Evolutionary conservation across 2,329 filamentous ascomycete species (phyloP), one percentile per base, ranked within the genome.

Genomic region (Phialophora verrucosa): DNA sequence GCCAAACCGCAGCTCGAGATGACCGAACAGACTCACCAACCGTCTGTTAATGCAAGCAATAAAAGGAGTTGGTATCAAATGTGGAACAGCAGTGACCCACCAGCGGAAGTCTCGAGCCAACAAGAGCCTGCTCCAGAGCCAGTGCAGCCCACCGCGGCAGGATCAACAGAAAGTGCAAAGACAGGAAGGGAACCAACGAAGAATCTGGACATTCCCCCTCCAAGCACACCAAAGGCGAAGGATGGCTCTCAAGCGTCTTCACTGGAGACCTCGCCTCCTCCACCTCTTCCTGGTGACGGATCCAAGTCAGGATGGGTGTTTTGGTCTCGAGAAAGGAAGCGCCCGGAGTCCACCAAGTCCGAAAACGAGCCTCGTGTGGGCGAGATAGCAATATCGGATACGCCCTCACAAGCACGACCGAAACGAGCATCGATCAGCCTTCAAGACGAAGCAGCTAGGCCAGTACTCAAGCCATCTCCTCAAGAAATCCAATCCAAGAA

Each of bases 51-150:
- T 20, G 42, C 35, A 63, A 32, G 44, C 53, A 76, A 31, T 75
- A 81, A 78, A 64, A 75, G 78, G 59, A 80, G 78, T 51, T 82
- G 79, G 80, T 74, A 81, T 64, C 79, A 81, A 65, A 79, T 82
- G 76, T 81, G 77, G 79, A 76, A 76, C 65, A 77, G 61, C 49
- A 77, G 62, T 44, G 69, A 69, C 47, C 12, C 55, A 32, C 29
- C 70, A 10, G 20, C 38, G 11, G 31, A 31, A 17, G 32, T 57
- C 10, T n/a, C 54, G 6, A 65, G 62, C 51, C 51, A 50, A 53
- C 25, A 27, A 8, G 29, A 59, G 11, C 31, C 49, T 11, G 11
- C 42, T 11, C 14, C 59, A 6, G 54, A 25, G 14, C 29, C 61
- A 20, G 17, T 44, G 10, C 20, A 58, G n/a, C 5, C 56, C 17